phyloP scores from a whole-genome alignment of 768 basidiomycete genomes.

The Pisolithus tinctorius region DNA sequence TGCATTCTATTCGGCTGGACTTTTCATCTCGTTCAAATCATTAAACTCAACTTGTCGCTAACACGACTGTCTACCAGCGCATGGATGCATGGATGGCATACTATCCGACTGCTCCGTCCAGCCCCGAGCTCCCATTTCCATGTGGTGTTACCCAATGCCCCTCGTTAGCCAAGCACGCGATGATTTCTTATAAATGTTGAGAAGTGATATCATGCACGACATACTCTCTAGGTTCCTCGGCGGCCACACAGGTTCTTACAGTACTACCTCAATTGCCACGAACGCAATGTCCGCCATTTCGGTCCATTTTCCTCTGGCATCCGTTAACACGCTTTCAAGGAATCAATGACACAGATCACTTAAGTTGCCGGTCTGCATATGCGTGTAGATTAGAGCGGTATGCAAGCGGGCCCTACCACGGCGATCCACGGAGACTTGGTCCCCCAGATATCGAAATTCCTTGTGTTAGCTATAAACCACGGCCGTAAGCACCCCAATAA shows the following conservation, averaged over 20 bases:
- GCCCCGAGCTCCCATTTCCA: background rate
- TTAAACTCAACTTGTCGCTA: background rate
- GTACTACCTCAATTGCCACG: no score
- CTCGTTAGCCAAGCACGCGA: no score
- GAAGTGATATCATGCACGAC: no score
- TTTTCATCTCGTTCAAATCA: background rate
- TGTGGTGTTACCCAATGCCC: no score
- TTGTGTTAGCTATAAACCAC: conserved; percentile 19
- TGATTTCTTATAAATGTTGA: no score
- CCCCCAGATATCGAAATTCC: conserved; percentile 22
- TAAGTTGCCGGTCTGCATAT: background rate
- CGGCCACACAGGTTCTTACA: no score
- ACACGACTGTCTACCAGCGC: background rate
- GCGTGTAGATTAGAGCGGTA: no score
- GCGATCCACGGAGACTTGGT: conserved; percentile 24
- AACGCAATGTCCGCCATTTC: background rate
- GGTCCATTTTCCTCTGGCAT: background rate
- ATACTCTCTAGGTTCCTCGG: no score
- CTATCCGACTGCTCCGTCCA: background rate
- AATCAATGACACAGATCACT: background rate
- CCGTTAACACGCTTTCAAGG: background rate
- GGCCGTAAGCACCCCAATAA: conserved; percentile 2
- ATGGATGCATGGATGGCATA: background rate
- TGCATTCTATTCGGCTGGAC: no score
- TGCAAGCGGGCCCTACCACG: conserved; percentile 17